These are phyloP conservation scores for Jacaranda copaia DNA, from an alignment of 257 asterid species.

Conservation along the genomic window DNA sequence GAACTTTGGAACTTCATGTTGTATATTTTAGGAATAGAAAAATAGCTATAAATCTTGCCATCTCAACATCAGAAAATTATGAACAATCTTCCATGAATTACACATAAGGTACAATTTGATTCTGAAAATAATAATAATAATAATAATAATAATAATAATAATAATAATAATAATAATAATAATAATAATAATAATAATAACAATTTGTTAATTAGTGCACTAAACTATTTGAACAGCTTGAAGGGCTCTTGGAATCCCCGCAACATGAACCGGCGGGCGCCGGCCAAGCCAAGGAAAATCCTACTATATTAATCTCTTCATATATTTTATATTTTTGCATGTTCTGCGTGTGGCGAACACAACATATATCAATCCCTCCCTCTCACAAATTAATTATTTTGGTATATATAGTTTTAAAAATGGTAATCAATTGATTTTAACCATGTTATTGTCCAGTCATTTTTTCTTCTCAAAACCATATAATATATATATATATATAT, in stretches of 20 bases:
- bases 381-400: conserved; percentile 7
- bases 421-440: not conserved
- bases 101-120: not conserved
- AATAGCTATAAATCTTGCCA: too few relatives aligned
- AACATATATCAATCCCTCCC: conserved; percentile 21
- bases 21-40: too few relatives aligned
- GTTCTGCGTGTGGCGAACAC: conserved; percentile 45
- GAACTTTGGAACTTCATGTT: too few relatives aligned
- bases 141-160: too few relatives aligned
- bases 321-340: conserved; percentile 5
- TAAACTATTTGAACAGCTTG: conserved; percentile 23
- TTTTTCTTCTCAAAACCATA: not conserved
- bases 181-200: too few relatives aligned
- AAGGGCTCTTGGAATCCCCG: conserved; percentile 30
- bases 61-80: too few relatives aligned
- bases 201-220: not conserved
- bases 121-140: not conserved
- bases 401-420: not conserved
- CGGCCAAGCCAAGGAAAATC: conserved; percentile 39
- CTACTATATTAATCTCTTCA: conserved; percentile 3
- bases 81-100: too few relatives aligned
- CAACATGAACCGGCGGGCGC: conserved; percentile 41
- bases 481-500: too few relatives aligned
- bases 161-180: too few relatives aligned
- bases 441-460: not conserved